Base-by-base conservation (phyloP, 2,329 filamentous ascomycete genomes). In the Dryadomyces quercus-mongolicae region DNA sequence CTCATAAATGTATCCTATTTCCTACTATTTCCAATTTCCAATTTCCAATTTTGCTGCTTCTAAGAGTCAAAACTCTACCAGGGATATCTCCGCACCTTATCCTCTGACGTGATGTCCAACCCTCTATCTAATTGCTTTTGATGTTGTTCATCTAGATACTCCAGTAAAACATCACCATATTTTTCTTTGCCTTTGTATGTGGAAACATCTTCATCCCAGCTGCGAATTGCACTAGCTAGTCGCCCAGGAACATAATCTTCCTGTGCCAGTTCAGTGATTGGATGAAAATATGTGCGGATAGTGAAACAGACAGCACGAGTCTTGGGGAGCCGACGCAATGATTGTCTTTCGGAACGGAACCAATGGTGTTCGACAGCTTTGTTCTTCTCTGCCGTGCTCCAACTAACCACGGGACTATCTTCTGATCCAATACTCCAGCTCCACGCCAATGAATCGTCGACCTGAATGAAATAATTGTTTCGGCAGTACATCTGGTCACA, bases 401-500 rank as follows among this genome's bases (percentile, higher is more conserved):
- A 94, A 45, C 82, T 83, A 2, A 83, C 78, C 0, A 73, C 72
- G 0, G 71, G 68, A 1, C 70, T 68, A 64, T 94, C 86, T 67
- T 94, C 89, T 16, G 70, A 61, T 0, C 88, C 88, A 60, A 94
- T 91, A 61, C 81, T 87, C 62, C 74, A 70, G 56, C 83, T 87
- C 88, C 88, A 94, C 0, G 85, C 73, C 1, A 95, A 72, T 5
- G 76, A 69, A 55, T 90, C 86, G 63, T 94, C 88, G 1, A 93
- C 87, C 68, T 94, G 88, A 58, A 94, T 78, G 71, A 94, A 94
- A 68, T 93, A 94, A 65, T 93, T 92, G 65, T 91, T 88, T 56
- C 88, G 74, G 52, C 65, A 67, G 56, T 75, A 73, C n/a, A 76
- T 76, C 47, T 81, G 79, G 45, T 88, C 82, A 1, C 85, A 84